Evolutionary conservation across 2,329 filamentous ascomycete genomes (phyloP), one percentile per base, ranked within the genome.

Genomic region (Epichloe hybrida): DNA sequence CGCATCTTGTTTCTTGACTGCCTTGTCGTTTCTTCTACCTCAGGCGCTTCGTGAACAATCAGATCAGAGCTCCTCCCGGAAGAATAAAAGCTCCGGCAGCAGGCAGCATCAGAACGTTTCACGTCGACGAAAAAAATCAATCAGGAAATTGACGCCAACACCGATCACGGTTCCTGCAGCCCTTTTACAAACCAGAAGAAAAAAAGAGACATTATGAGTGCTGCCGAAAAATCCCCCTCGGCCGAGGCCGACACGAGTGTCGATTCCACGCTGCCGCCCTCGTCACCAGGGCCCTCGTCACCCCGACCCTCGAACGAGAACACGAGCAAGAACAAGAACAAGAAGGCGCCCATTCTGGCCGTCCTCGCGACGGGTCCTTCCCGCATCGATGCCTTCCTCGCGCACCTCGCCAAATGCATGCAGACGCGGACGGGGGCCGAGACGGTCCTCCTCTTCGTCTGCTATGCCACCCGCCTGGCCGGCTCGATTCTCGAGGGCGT

Each of bases 361-460:
- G 49, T 51, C 39, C 21, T 59, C 31, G 50, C 53, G 27, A 54
- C 56, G 15, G 55, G 52, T 11, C 59, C 62, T 20, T 53, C 55
- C 38, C 56, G 54, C 59, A 37, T 71, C 58, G 77, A 81, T 61
- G 69, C 66, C 63, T 76, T 80, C 62, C 64, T 83, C 55, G 62
- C 71, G 27, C 74, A 75, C 64, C 71, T 82, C 46, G 69, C 75
- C 61, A 80, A 80, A 56, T 79, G 85, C 62, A 72, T 88, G 58
- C 76, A 80, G 56, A 84, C 83, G 9, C 80, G 84, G 44, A 66
- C 75, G 37, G 84, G 85, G 61, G 80, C 84, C 64, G 86, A 89
- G 68, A 76, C 78, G 46, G 72, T 82, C 54, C 79, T 90, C 58
- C 76, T 83, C 55, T 79, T 84, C 57, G 64, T 83, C 54, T 80